Conservation (phyloP, 331 rosid genomes). For the Ulmus americana region DNA sequence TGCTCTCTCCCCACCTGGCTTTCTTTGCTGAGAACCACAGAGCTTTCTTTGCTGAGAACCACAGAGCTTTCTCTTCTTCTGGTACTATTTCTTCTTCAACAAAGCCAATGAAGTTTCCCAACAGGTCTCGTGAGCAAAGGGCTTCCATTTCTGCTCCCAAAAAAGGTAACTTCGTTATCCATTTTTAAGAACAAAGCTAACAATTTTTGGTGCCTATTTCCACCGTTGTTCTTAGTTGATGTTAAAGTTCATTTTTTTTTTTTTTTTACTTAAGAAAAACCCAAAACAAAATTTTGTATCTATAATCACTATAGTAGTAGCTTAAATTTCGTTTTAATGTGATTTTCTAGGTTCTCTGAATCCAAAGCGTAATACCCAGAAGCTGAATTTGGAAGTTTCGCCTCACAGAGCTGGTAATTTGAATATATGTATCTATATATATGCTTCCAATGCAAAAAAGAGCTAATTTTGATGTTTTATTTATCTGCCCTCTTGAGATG, state of each 20-base stretch:
- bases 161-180: conserved; percentile 35
- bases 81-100: conserved; percentile 23
- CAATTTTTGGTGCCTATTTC: background rate
- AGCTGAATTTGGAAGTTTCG: conserved; percentile 65
- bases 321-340: background rate
- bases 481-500: conserved; percentile 14
- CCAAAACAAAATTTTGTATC: background rate
- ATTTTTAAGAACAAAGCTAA: background rate
- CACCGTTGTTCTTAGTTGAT: background rate
- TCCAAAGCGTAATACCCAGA: conserved; percentile 45
- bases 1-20: conserved; percentile 27
- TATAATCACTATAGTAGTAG: background rate
- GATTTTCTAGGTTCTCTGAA: conserved; percentile 37
- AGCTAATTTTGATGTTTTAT: conserved; percentile 7
- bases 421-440: background rate
- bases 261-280: background rate
- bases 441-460: background rate
- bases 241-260: background rate
- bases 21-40: conserved; percentile 21
- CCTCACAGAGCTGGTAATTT: conserved; percentile 81
- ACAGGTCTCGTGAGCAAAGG: conserved; percentile 22
- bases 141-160: conserved; percentile 28
- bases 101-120: conserved; percentile 31
- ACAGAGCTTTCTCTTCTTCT: conserved; percentile 17
- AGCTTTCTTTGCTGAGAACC: conserved; percentile 29